These are phyloP conservation scores for Fusarium secorum DNA, from an alignment of 2,329 filamentous ascomycete genomes.

Conservation along the genomic window DNA sequence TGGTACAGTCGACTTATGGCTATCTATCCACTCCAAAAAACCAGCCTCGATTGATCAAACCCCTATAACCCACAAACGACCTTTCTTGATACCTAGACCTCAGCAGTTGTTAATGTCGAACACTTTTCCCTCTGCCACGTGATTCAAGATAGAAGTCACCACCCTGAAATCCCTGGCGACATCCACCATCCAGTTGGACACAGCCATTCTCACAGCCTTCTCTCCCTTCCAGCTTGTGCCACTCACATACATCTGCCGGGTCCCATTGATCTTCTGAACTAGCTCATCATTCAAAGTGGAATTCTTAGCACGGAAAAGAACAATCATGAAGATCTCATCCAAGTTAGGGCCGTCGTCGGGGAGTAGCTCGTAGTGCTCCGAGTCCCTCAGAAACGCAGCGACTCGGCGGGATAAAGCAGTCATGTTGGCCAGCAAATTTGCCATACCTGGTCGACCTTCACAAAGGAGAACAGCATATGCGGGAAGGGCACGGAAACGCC, in stretches of 20 bases:
- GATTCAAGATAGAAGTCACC: conserved; percentile 69
- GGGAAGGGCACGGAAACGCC: conserved; percentile 88
- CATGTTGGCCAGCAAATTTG: conserved; percentile 75
- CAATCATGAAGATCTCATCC: conserved; percentile 66
- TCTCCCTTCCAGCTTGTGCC: conserved; percentile 79
- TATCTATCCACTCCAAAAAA: background rate
- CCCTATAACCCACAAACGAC: background rate
- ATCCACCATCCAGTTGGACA: conserved; percentile 85
- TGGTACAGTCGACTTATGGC: too few species aligned
- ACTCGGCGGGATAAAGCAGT: conserved; percentile 74
- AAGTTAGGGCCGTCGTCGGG: conserved; percentile 58
- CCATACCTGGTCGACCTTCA: conserved; percentile 75
- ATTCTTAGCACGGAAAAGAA: conserved; percentile 79
- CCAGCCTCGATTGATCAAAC: background rate
- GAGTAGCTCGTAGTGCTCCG: conserved; percentile 71
- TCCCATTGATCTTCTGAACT: conserved; percentile 76
- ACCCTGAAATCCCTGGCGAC: conserved; percentile 70
- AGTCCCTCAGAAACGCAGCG: conserved; percentile 67
- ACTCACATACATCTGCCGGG: conserved; percentile 80
- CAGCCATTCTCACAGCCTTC: conserved; percentile 81
- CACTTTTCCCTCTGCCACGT: conserved; percentile 50
- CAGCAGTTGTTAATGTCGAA: conserved; percentile 39
- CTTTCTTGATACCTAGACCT: background rate
- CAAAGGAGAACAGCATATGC: conserved; percentile 82
- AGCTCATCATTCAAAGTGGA: conserved; percentile 68